Evolutionary conservation across 768 basidiomycete genomes (phyloP).

Genomic region (Leccinum uliginosum): DNA sequence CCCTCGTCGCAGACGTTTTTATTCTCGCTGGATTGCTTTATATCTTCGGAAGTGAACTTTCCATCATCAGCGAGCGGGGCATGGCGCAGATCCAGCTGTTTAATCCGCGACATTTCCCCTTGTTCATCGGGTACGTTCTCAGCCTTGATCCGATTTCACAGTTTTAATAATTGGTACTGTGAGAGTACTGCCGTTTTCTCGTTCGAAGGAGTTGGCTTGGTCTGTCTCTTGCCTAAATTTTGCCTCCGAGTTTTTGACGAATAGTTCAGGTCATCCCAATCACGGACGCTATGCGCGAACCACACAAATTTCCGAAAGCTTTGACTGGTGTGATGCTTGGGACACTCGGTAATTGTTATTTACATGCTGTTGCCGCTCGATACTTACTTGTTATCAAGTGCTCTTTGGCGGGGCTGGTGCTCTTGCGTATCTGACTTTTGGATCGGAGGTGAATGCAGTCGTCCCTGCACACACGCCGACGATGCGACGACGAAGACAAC

Average conservation of each 20-base stretch:
- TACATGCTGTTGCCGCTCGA: not conserved
- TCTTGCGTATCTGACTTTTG: slow-evolving; percentile 86
- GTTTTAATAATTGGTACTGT: slow-evolving; percentile 3
- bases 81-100: slow-evolving; percentile 80
- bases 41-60: slow-evolving; percentile 83
- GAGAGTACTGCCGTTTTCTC: slow-evolving; percentile 93
- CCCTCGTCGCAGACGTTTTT: slow-evolving; percentile 90
- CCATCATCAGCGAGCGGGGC: slow-evolving; percentile 61
- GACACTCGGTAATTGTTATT: slow-evolving; percentile 51
- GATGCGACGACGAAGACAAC: too few species aligned
- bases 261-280: slow-evolving; percentile 80
- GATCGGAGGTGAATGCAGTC: slow-evolving; percentile 83
- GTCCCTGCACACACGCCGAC: too few species aligned
- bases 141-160: not conserved
- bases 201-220: slow-evolving; percentile 95
- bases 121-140: slow-evolving; percentile 80
- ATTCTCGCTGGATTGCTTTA: slow-evolving; percentile 86
- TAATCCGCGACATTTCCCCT: slow-evolving; percentile 83
- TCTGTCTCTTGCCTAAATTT: slow-evolving; percentile 32
- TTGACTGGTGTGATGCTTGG: slow-evolving; percentile 91
- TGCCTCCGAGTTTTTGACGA: not conserved
- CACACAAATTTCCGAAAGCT: slow-evolving; percentile 85
- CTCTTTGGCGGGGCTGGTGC: slow-evolving; percentile 87
- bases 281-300: slow-evolving; percentile 95
- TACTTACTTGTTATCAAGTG: slow-evolving; percentile 36